Conservation (phyloP, 1,139 yeast species). For the Meyerozyma sp. region DNA sequence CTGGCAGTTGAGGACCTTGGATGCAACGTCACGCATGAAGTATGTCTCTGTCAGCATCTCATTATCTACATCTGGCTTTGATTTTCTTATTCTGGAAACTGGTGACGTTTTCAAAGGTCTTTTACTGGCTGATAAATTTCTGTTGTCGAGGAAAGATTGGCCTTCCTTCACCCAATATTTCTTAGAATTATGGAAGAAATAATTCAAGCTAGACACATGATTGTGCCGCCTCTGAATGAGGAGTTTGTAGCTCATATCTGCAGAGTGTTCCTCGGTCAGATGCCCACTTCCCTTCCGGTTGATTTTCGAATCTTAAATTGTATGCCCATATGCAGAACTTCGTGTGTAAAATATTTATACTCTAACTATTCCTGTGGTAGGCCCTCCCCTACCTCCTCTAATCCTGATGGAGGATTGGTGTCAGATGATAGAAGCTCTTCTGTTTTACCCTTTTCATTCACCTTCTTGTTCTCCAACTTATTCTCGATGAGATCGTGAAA, state of each 20-base stretch:
- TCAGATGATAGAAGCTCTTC: conserved; percentile 6
- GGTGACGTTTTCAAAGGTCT: conserved; percentile 3
- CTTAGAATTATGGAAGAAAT: conserved; percentile 36
- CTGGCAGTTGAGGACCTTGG: conserved; percentile 36
- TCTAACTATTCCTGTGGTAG: conserved; percentile 6
- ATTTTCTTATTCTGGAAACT: not conserved
- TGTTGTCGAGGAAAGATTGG: conserved; percentile 35
- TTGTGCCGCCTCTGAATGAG: conserved; percentile 8
- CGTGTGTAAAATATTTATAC: not conserved
- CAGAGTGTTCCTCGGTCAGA: too few relatives aligned
- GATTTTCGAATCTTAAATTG: not conserved
- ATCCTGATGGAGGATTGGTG: conserved; percentile 2
- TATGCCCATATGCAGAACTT: not conserved
- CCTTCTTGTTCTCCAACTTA: conserved; percentile 74
- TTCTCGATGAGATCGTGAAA: conserved; percentile 96
- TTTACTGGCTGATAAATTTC: conserved; percentile 13
- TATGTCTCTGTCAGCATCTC: not conserved
- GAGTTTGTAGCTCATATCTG: not conserved
- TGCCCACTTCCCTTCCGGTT: not conserved
- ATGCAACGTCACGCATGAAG: conserved; percentile 22
- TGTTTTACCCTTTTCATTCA: conserved; percentile 33
- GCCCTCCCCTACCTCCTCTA: conserved; percentile 8
- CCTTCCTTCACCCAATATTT: conserved; percentile 20
- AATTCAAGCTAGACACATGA: conserved; percentile 29
- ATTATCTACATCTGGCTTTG: not conserved